Conservation (phyloP, 306 rosid species). For the Rosa rugosa region DNA sequence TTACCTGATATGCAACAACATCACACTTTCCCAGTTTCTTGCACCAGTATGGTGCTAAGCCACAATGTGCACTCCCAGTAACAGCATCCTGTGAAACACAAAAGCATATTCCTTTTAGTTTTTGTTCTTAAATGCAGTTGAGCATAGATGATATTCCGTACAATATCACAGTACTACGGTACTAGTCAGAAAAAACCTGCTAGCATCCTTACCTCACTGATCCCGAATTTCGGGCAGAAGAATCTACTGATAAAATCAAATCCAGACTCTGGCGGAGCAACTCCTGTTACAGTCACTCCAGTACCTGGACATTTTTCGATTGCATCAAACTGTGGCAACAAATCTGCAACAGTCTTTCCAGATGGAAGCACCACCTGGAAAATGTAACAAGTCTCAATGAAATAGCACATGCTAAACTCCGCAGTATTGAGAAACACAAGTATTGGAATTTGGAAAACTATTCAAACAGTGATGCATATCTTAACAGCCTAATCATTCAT, state of each 20-base stretch:
- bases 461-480: background rate
- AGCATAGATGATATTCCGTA: background rate
- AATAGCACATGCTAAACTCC: background rate
- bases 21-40: constrained; percentile 64
- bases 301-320: constrained; percentile 52
- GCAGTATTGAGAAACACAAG: background rate
- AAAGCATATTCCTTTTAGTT: background rate
- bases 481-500: background rate
- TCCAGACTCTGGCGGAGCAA: constrained; percentile 55
- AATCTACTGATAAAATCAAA: constrained; percentile 67
- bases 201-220: constrained; percentile 55
- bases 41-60: constrained; percentile 68
- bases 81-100: constrained; percentile 54
- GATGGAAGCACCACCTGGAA: constrained; percentile 60
- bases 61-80: constrained; percentile 70
- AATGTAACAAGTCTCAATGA: constrained; percentile 15
- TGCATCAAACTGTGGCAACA: constrained; percentile 54
- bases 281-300: constrained; percentile 60
- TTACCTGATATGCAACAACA: constrained; percentile 46
- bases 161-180: background rate
- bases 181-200: background rate
- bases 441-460: background rate
- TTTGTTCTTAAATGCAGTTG: background rate
- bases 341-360: constrained; percentile 42
- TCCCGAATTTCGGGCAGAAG: constrained; percentile 60